phyloP scores from a whole-genome alignment of 2,329 filamentous ascomycete species.

The Bipolaris sorokiniana region DNA sequence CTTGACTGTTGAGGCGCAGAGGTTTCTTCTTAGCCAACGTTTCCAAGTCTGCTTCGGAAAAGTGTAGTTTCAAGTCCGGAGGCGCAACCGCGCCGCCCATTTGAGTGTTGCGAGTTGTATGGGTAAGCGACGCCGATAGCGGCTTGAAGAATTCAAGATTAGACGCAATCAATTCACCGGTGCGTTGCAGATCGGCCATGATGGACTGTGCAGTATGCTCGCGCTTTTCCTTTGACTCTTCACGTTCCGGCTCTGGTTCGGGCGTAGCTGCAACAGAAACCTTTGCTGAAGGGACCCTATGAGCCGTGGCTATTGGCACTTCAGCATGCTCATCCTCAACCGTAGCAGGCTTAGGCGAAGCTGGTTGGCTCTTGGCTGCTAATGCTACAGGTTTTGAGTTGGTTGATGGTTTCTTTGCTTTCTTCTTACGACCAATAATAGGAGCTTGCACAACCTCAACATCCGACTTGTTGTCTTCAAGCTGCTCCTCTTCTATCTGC shows the following conservation, averaged over 20 bases:
- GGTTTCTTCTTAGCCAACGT: constrained; percentile 63
- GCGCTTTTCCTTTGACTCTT: constrained; percentile 43
- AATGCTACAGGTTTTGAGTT: constrained; percentile 32
- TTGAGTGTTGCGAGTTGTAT: constrained; percentile 34
- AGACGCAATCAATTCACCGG: constrained; percentile 47
- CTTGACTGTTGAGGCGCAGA: constrained; percentile 52
- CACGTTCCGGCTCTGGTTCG: constrained; percentile 32
- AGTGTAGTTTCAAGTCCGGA: constrained; percentile 45
- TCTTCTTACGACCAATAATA: constrained; percentile 81
- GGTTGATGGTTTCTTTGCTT: constrained; percentile 70
- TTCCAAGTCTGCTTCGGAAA: constrained; percentile 52
- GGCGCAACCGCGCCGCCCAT: constrained; percentile 34
- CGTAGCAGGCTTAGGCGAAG: constrained; percentile 37
- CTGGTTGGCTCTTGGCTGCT: constrained; percentile 35
- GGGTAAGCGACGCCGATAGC: constrained; percentile 43
- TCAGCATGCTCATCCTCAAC: constrained; percentile 39
- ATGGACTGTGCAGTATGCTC: constrained; percentile 46
- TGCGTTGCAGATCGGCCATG: constrained; percentile 48
- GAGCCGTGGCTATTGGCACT: constrained; percentile 19
- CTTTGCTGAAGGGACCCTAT: constrained; percentile 28
- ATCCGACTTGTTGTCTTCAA: constrained; percentile 55
- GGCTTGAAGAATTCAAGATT: constrained; percentile 54
- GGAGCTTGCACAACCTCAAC: constrained; percentile 66
- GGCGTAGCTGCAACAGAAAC: constrained; percentile 30
- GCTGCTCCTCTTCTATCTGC: constrained; percentile 67